phyloP scores from a whole-genome alignment of 2,329 filamentous ascomycete genomes.

The Graphiopsis chlorocephala region DNA sequence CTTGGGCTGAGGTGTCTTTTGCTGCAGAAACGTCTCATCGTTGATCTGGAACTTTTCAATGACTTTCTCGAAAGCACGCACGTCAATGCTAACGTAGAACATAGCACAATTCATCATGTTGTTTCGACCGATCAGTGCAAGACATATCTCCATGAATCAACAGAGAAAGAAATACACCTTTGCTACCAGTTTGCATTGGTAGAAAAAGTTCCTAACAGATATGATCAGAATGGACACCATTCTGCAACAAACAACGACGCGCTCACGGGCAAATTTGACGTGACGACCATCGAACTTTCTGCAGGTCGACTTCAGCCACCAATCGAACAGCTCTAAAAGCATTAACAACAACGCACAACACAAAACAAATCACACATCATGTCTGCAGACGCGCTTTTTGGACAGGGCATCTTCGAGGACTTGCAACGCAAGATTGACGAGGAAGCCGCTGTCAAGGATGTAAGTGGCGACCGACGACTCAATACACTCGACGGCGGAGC shows the following conservation, averaged over 20 bases:
- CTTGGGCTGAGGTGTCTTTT: not conserved
- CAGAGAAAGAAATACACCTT: not conserved
- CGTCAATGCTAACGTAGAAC: not conserved
- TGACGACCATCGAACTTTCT: constrained; percentile 5
- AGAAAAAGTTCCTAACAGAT: not conserved
- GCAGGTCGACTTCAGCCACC: not conserved
- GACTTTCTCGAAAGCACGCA: not conserved
- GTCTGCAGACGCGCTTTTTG: constrained; percentile 12
- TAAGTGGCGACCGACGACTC: constrained; percentile 30
- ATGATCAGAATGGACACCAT: not conserved
- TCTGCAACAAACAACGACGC: not conserved
- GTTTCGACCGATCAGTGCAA: not conserved
- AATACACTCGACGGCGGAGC: not conserved
- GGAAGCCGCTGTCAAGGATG: constrained; percentile 76
- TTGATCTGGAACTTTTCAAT: not conserved
- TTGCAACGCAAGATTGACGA: constrained; percentile 89
- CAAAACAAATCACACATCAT: constrained; percentile 1
- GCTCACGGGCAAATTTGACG: constrained; percentile 1
- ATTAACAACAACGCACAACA: not conserved
- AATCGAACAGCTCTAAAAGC: not conserved
- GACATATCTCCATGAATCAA: not conserved
- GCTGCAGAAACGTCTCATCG: not conserved
- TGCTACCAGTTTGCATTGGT: not conserved
- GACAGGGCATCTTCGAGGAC: constrained; percentile 66
- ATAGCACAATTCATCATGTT: not conserved